Base-by-base conservation (phyloP, 345 rosid genomes). In the Populus euphratica region DNA sequence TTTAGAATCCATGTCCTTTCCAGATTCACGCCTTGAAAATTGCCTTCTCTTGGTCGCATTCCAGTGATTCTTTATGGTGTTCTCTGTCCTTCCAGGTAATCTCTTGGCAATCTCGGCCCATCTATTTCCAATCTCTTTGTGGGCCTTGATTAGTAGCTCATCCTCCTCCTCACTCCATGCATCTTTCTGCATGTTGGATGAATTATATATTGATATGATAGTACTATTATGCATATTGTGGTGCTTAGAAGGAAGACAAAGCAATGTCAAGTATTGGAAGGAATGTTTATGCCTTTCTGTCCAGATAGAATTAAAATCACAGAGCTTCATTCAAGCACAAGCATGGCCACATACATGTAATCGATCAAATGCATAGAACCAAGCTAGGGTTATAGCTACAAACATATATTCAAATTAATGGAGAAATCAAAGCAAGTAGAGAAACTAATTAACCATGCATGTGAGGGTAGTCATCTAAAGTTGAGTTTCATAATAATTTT, bases 161-260 rank as follows among this genome's bases (percentile, higher is more conserved):
- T 92, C 93, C 69, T 92, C 97, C 39, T 86, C 88, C 63, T 90
- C 91, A n/a, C 79, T 87, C 97, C 97, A 92, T 4, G 86, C 82
- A 68, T 88, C 90, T 84, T 92, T 92, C 97, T 90, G 83, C 77
- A 77, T 69, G n/a, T 25, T 74, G n/a, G 56, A 50, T 50, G 56
- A 50, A 50, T 50, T 17, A 17, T 50, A 50, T 17, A 33, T 33
- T 44, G 13, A 33, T 4, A 44, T 13, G 50, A 44, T 13, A 44
- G 13, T 11, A 44, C 12, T 44, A 50, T 1, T 5, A 49, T 14
- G 54, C 54, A 49, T 49, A 49, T 17, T 49, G 54, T 49, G 54
- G 50, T 44, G 50, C 50, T 11, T 44, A 12, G 50, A 39, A 39
- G 43, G 43, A 39, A 39, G 9, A 39, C 50, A 50, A 5, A 4